phyloP scores from a whole-genome alignment of 2,329 filamentous ascomycete species.

The Nectriaceae sp. region DNA sequence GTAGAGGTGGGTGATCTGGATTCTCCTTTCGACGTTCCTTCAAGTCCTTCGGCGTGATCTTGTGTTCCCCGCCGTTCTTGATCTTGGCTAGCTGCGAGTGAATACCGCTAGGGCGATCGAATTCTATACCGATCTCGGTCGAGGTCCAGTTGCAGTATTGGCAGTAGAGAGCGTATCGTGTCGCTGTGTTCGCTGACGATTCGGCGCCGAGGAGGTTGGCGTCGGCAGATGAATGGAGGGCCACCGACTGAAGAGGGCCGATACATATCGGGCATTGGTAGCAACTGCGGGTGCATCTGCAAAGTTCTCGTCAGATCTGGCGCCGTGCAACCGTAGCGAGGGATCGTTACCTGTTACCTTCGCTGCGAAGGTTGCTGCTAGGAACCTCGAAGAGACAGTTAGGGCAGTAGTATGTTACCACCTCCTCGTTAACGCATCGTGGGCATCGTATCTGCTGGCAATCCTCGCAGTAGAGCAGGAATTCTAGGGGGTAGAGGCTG shows the following conservation, averaged over 20 bases:
- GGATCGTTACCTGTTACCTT: conserved; percentile 77
- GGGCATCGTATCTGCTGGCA: conserved; percentile 96
- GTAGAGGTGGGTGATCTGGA: conserved; percentile 37
- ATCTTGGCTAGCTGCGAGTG: conserved; percentile 76
- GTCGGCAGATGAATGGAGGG: conserved; percentile 61
- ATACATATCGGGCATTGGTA: conserved; percentile 93
- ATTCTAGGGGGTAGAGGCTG: conserved; percentile 88
- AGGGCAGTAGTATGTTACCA: conserved; percentile 93
- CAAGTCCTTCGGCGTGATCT: conserved; percentile 52
- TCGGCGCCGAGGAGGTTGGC: conserved; percentile 47
- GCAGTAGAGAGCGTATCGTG: conserved; percentile 79
- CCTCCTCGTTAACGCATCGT: conserved; percentile 88
- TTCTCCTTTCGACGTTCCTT: conserved; percentile 54
- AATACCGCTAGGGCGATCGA: conserved; percentile 87
- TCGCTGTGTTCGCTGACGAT: conserved; percentile 34
- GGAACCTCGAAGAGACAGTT: conserved; percentile 95
- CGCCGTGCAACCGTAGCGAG: too few relatives aligned
- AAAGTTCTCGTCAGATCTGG: background rate
- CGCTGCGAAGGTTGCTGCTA: conserved; percentile 86
- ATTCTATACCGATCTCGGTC: conserved; percentile 83
- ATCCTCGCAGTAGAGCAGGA: conserved; percentile 95
- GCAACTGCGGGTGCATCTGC: conserved; percentile 87
- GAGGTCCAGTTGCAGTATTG: conserved; percentile 93
- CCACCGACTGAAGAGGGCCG: conserved; percentile 74
- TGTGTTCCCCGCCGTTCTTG: conserved; percentile 59